Percentiles rank a stretch among this genome's conserved stretches.
phyloP scores from a whole-genome alignment of 2,329 filamentous ascomycete genomes.

The Penicillium concentricum region DNA sequence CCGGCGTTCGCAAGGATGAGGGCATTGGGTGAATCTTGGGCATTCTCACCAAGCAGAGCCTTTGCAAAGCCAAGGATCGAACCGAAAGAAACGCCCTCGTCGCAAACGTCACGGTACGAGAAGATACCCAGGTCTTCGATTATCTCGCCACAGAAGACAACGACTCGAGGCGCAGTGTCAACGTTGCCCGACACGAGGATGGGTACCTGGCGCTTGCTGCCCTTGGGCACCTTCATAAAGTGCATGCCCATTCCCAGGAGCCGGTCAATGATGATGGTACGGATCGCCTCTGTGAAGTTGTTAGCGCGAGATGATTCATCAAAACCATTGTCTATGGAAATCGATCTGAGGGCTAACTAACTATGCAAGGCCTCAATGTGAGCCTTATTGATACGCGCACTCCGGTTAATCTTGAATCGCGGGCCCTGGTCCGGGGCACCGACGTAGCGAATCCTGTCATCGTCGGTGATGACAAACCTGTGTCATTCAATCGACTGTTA shows the following conservation, averaged over 20 bases:
- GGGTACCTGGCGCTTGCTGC: slow-evolving; percentile 56
- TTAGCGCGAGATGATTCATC: not conserved
- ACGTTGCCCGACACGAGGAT: slow-evolving; percentile 66
- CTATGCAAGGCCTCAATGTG: slow-evolving; percentile 74
- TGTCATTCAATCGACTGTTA: not conserved
- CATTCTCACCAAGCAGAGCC: slow-evolving; percentile 36
- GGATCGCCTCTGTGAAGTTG: slow-evolving; percentile 49
- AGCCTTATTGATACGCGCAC: slow-evolving; percentile 72
- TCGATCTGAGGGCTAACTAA: slow-evolving; percentile 32
- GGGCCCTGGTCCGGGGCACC: slow-evolving; percentile 67
- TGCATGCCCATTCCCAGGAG: slow-evolving; percentile 61
- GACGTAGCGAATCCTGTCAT: slow-evolving; percentile 72
- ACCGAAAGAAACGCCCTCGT: slow-evolving; percentile 68
- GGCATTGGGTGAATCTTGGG: slow-evolving; percentile 26
- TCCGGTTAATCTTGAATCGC: slow-evolving; percentile 70
- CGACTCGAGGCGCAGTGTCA: slow-evolving; percentile 57
- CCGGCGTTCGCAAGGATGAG: slow-evolving; percentile 77
- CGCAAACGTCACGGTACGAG: slow-evolving; percentile 65
- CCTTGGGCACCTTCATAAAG: slow-evolving; percentile 62
- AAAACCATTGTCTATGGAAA: not conserved
- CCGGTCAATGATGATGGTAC: slow-evolving; percentile 60
- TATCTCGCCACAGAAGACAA: slow-evolving; percentile 73
- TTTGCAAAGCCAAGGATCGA: slow-evolving; percentile 65
- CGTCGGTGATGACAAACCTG: slow-evolving; percentile 75
- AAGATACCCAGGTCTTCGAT: slow-evolving; percentile 72